Evolutionary conservation across 2,329 filamentous ascomycete genomes (phyloP).

Genomic region (Fusarium penzigii): DNA sequence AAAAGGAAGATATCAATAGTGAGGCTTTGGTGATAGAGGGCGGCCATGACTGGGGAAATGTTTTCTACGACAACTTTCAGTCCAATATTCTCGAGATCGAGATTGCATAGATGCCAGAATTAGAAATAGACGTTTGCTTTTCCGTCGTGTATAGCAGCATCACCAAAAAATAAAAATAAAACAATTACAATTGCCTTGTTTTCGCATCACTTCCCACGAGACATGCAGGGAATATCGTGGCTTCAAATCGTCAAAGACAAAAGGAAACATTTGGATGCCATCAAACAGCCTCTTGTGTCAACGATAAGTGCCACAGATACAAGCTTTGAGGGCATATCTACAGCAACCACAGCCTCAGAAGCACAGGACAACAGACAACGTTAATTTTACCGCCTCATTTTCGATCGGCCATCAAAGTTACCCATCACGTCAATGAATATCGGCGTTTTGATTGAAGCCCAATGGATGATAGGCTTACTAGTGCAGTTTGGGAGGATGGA

Average conservation of each 20-base stretch:
- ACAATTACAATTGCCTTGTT: too few relatives aligned
- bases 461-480: too few relatives aligned
- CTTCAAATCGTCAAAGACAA: neutral
- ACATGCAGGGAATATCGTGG: too few relatives aligned
- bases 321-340: neutral
- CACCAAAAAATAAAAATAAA: neutral
- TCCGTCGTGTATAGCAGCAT: too few relatives aligned
- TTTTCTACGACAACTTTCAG: slow-evolving; percentile 21
- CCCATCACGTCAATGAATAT: neutral
- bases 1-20: slow-evolving; percentile 24
- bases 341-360: too few relatives aligned
- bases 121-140: neutral
- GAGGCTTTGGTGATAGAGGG: slow-evolving; percentile 18
- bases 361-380: too few relatives aligned
- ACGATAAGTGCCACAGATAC: neutral
- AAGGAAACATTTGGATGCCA: too few relatives aligned
- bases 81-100: slow-evolving; percentile 23
- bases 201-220: too few relatives aligned
- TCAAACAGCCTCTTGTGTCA: neutral
- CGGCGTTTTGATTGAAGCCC: neutral
- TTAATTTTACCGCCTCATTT: neutral
- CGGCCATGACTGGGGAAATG: slow-evolving; percentile 16
- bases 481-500: too few relatives aligned
- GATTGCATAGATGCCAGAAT: slow-evolving; percentile 2
- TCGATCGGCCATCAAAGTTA: neutral